A percentile compares a stretch with the other conserved stretches of the same genome.
Conservation (phyloP, 176 grass and related monocot genomes). For the Tuctoria greenei region DNA sequence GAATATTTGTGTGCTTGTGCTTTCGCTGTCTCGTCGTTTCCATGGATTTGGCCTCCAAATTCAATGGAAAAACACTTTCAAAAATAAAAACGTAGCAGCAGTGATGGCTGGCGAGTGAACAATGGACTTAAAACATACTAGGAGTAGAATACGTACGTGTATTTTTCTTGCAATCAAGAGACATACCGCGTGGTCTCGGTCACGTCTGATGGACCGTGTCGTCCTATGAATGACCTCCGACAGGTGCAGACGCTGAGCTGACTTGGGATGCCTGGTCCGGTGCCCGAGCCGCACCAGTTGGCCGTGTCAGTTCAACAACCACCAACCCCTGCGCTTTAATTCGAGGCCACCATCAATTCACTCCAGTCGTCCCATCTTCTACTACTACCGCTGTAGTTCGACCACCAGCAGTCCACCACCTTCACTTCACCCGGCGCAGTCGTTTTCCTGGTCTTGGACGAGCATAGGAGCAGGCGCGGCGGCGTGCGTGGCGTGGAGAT, state of each 20-base stretch:
- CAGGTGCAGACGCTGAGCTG: constrained; percentile 12
- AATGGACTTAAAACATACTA: not conserved
- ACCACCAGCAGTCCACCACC: constrained; percentile 5
- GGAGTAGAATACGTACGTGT: too few species aligned
- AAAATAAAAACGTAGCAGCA: not conserved
- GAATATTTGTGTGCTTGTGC: not conserved
- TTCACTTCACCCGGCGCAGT: not conserved
- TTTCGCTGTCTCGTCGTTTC: not conserved
- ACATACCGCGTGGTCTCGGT: not conserved
- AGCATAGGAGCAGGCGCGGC: not conserved
- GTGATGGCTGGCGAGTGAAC: not conserved
- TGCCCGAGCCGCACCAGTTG: constrained; percentile 3
- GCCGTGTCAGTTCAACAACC: constrained; percentile 70
- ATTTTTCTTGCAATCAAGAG: not conserved
- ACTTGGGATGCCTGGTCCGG: not conserved
- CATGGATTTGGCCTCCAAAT: not conserved
- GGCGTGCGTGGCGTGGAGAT: not conserved
- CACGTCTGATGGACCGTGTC: not conserved
- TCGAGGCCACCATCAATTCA: constrained; percentile 37
- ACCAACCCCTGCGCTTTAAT: constrained; percentile 58
- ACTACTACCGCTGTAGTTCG: not conserved
- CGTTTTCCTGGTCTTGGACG: not conserved
- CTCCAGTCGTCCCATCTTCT: constrained; percentile 14
- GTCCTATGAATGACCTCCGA: not conserved
- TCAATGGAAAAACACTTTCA: not conserved